These are phyloP conservation scores for Termitomyces sp. DNA, from an alignment of 768 basidiomycete genomes.

Conservation along the genomic window DNA sequence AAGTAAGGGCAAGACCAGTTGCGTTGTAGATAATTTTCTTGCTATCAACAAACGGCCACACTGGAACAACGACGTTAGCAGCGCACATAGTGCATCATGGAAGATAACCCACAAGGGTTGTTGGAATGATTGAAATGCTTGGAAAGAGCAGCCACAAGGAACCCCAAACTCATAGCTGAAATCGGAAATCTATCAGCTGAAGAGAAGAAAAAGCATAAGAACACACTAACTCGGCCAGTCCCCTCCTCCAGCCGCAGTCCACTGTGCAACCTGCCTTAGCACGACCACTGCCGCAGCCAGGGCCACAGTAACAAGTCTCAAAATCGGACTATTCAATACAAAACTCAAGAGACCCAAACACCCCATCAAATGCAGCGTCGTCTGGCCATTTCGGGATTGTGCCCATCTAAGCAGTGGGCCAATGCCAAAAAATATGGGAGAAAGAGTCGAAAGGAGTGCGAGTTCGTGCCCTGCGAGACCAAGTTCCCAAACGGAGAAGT, in stretches of 20 bases:
- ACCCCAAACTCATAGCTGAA: constrained; percentile 62
- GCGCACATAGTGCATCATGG: background rate
- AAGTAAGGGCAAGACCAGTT: constrained; percentile 52
- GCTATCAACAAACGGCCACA: constrained; percentile 75
- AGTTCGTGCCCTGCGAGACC: constrained; percentile 81
- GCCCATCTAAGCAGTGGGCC: constrained; percentile 39
- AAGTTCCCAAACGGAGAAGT: constrained; percentile 90
- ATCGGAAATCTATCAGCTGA: background rate
- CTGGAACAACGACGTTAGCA: constrained; percentile 26
- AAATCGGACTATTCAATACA: constrained; percentile 40
- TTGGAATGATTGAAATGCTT: constrained; percentile 80
- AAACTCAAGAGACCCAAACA: constrained; percentile 52
- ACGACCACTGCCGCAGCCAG: constrained; percentile 46
- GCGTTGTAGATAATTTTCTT: constrained; percentile 68
- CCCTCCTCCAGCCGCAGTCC: constrained; percentile 32
- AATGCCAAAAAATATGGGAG: constrained; percentile 57
- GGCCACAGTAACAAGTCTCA: constrained; percentile 54
- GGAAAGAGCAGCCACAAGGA: constrained; percentile 59
- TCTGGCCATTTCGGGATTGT: constrained; percentile 42
- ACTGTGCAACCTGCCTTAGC: constrained; percentile 46
- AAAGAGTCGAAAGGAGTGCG: constrained; percentile 63
- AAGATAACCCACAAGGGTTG: constrained; percentile 55
- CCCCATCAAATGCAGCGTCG: constrained; percentile 41
- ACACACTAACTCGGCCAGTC: constrained; percentile 41
- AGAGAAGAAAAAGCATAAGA: constrained; percentile 30